Evolutionary conservation across 108 stramenopile genomes (phyloP).

Genomic region (Cyclotella atomus): DNA sequence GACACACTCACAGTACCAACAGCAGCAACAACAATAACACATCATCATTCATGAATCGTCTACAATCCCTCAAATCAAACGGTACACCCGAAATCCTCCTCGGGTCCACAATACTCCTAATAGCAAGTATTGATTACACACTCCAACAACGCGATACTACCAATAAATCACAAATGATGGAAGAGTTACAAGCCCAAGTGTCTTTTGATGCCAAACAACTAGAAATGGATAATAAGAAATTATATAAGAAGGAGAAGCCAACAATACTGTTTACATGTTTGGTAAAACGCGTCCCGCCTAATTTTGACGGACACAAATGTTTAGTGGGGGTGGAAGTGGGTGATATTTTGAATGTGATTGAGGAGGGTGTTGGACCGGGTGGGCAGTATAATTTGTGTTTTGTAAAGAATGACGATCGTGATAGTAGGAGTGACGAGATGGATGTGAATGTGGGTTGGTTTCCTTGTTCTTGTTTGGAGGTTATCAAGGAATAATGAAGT

Average conservation of each 20-base stretch:
- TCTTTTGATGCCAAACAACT: slow-evolving; percentile 27
- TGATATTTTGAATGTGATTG: slow-evolving; percentile 72
- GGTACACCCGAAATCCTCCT: slow-evolving; percentile 50
- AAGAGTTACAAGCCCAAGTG: slow-evolving; percentile 30
- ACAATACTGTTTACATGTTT: slow-evolving; percentile 60
- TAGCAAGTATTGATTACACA: slow-evolving; percentile 41
- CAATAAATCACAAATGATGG: slow-evolving; percentile 18
- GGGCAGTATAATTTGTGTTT: slow-evolving; percentile 78
- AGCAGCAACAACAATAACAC: background rate
- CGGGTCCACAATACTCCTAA: slow-evolving; percentile 26
- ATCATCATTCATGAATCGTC: slow-evolving; percentile 17
- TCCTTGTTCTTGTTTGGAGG: slow-evolving; percentile 69
- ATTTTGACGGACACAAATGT: slow-evolving; percentile 60
- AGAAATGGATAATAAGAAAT: slow-evolving; percentile 24
- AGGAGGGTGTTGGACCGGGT: slow-evolving; percentile 78
- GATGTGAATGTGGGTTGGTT: slow-evolving; percentile 74
- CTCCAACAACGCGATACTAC: slow-evolving; percentile 33
- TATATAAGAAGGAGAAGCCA: slow-evolving; percentile 5
- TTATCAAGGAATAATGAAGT: background rate
- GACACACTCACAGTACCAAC: background rate
- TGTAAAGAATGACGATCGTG: too few relatives aligned
- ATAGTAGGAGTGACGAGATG: slow-evolving; percentile 4
- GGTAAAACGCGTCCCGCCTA: slow-evolving; percentile 39
- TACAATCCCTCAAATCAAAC: slow-evolving; percentile 32
- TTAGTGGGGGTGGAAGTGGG: slow-evolving; percentile 61